phyloP scores from a whole-genome alignment of 257 asterid species.

The Plantago elongata region DNA sequence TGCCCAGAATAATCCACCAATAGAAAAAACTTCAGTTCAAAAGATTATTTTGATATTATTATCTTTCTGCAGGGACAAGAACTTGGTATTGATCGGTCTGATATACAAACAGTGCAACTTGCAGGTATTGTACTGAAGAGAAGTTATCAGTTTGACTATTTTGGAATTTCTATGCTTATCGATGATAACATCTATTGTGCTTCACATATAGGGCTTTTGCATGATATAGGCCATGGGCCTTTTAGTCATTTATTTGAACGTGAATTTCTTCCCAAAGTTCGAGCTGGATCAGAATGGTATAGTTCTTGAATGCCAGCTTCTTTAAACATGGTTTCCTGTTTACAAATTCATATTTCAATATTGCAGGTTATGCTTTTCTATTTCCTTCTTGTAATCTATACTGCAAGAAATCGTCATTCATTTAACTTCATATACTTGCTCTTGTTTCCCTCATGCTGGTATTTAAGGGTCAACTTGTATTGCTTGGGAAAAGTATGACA shows the following conservation, averaged over 20 bases:
- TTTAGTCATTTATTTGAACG: conserved; percentile 91
- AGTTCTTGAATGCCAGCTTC: conserved; percentile 10
- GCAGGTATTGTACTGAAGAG: conserved; percentile 48
- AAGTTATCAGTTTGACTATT: conserved; percentile 10
- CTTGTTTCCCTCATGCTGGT: background rate
- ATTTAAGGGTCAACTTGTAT: background rate
- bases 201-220: conserved; percentile 64
- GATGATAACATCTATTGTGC: conserved; percentile 18
- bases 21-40: conserved; percentile 4
- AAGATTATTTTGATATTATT: conserved; percentile 7
- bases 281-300: conserved; percentile 65
- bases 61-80: conserved; percentile 61
- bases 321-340: conserved; percentile 9
- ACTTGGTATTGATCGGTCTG: conserved; percentile 83
- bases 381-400: background rate
- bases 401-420: background rate
- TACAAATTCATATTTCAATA: conserved; percentile 3
- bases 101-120: conserved; percentile 75
- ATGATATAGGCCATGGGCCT: conserved; percentile 97
- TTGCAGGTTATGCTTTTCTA: conserved; percentile 10
- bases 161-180: conserved; percentile 14
- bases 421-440: background rate
- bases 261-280: conserved; percentile 78
- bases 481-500: too few relatives aligned
- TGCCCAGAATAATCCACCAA: conserved; percentile 18